phyloP scores from a whole-genome alignment of 192 early-diverging fungal species.

The Ambispora gerdemannii region DNA sequence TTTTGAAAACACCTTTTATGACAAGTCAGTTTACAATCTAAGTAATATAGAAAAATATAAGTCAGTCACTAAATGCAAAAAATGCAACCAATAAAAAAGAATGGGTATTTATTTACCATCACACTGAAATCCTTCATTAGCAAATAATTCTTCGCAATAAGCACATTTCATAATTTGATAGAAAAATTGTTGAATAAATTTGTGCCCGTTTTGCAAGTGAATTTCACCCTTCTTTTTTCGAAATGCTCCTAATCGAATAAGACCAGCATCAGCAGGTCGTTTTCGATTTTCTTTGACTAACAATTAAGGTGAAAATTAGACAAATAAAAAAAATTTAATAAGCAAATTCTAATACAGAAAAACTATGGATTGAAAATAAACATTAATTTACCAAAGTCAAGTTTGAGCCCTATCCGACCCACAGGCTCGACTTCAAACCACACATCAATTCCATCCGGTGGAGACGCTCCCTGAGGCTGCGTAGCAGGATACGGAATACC shows the following conservation, averaged over 20 bases:
- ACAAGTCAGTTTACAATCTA: constrained; percentile 91
- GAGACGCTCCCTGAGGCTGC: constrained; percentile 27
- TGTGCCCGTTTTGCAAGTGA: constrained; percentile 88
- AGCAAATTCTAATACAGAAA: not conserved
- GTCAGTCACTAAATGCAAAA: constrained; percentile 20
- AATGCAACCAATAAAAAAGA: not conserved
- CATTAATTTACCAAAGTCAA: constrained; percentile 72
- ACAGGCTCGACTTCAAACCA: constrained; percentile 93
- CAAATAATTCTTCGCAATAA: constrained; percentile 90
- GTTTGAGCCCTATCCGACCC: constrained; percentile 81
- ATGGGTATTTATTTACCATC: constrained; percentile 54
- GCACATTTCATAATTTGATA: constrained; percentile 99
- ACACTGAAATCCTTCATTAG: constrained; percentile 89
- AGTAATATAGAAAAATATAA: not conserved
- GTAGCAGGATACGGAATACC: constrained; percentile 17
- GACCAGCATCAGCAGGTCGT: constrained; percentile 52
- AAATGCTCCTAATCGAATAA: constrained; percentile 75
- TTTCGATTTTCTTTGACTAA: constrained; percentile 52
- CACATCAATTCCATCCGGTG: constrained; percentile 63
- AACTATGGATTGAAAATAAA: not conserved
- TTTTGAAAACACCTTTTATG: constrained; percentile 85
- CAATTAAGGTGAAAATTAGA: not conserved
- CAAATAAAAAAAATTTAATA: constrained; percentile 4
- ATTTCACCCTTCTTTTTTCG: constrained; percentile 80
- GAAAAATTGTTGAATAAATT: constrained; percentile 85